Evolutionary conservation across 768 basidiomycete genomes (phyloP).

Genomic region (Termitomyces sp.): DNA sequence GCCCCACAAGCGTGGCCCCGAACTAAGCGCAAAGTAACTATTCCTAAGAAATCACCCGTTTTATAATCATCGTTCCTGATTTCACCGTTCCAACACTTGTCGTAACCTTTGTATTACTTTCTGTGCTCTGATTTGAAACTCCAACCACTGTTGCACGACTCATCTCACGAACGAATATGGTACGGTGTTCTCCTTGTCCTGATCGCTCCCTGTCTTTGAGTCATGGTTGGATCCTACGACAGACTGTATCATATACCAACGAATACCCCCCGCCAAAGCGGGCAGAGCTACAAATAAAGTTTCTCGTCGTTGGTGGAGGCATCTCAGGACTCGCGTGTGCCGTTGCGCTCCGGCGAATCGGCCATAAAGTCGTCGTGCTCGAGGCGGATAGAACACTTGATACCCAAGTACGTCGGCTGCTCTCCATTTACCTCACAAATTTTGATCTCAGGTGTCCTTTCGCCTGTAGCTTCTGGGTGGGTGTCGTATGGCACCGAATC

Average conservation of each 20-base stretch:
- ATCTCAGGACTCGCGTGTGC: constrained; percentile 52
- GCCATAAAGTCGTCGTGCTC: constrained; percentile 49
- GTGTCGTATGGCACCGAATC: constrained; percentile 40
- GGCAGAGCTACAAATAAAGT: constrained; percentile 21
- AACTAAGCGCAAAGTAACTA: not conserved
- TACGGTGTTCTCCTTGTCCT: not conserved
- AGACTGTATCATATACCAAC: not conserved
- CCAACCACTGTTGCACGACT: not conserved
- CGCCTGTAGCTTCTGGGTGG: constrained; percentile 19
- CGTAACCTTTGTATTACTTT: not conserved
- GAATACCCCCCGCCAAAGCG: constrained; percentile 10
- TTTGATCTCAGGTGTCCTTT: not conserved
- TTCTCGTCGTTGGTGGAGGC: constrained; percentile 35
- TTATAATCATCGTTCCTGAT: not conserved
- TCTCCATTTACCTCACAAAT: not conserved
- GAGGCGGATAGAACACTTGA: constrained; percentile 26
- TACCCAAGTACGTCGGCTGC: constrained; percentile 4
- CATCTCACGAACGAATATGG: not conserved
- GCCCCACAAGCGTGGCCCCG: constrained; percentile 2
- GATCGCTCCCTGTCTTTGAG: not conserved
- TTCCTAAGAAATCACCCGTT: not conserved
- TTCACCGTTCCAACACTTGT: not conserved
- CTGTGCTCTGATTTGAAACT: not conserved
- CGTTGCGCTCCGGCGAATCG: constrained; percentile 43
- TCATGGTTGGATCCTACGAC: not conserved